Evolutionary conservation across 208 protist species (phyloP).

Genomic region (Vickermania spadyakhi): DNA sequence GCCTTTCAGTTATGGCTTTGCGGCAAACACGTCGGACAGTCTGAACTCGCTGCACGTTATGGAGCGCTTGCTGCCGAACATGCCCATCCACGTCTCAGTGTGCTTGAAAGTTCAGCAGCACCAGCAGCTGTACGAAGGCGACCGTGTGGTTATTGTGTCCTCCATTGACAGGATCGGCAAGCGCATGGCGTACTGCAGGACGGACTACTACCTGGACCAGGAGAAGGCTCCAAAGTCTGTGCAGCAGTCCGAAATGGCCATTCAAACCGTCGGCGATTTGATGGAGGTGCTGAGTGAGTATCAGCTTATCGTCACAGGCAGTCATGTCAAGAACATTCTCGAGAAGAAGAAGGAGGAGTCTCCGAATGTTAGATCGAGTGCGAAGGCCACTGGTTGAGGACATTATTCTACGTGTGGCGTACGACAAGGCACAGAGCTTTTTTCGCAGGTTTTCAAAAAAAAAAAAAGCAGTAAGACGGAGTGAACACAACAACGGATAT

Average conservation of each 20-base stretch:
- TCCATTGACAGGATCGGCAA: constrained; percentile 64
- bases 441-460: no score
- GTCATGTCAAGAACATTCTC: constrained; percentile 63
- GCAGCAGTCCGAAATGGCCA: constrained; percentile 9
- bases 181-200: constrained; percentile 55
- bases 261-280: constrained; percentile 25
- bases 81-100: constrained; percentile 52
- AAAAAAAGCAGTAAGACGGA: no score
- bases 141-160: constrained; percentile 40
- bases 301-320: constrained; percentile 23
- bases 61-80: constrained; percentile 37
- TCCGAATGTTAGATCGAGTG: constrained; percentile 8
- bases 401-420: no score
- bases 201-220: constrained; percentile 19
- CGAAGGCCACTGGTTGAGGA: not conserved
- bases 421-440: no score
- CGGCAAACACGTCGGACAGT: constrained; percentile 39
- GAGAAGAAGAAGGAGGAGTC: constrained; percentile 2
- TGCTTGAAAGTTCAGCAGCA: constrained; percentile 33
- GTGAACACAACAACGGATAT: no score
- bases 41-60: constrained; percentile 65
- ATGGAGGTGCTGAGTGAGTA: constrained; percentile 25
- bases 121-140: constrained; percentile 26
- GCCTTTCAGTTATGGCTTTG: constrained; percentile 26
- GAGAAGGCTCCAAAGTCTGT: constrained; percentile 6